A percentile compares a stretch with the other conserved stretches of the same genome.
phyloP scores from a whole-genome alignment of 2,329 filamentous ascomycete species.

The Microdochium trichocladiopsis region DNA sequence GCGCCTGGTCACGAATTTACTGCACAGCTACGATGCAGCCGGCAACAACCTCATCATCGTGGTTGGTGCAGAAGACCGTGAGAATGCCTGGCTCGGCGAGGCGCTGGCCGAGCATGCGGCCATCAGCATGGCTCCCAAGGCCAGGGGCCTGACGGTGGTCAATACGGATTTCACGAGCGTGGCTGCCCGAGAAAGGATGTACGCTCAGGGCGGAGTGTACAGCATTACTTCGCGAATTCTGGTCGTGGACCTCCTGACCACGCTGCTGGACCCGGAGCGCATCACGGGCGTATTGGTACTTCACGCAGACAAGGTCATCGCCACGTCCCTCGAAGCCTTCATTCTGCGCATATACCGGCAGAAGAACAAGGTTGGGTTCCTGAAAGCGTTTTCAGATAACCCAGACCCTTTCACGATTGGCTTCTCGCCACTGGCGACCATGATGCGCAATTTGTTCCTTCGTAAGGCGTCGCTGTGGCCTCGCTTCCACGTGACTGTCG shows the following conservation, averaged over 20 bases:
- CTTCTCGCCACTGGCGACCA: constrained; percentile 79
- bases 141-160: constrained; percentile 80
- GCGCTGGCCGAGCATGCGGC: constrained; percentile 92
- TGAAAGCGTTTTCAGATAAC: constrained; percentile 93
- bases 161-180: constrained; percentile 94
- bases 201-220: constrained; percentile 81
- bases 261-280: constrained; percentile 70
- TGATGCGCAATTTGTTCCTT: constrained; percentile 89
- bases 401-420: constrained; percentile 86
- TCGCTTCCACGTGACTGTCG: constrained; percentile 85
- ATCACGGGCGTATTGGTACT: constrained; percentile 83
- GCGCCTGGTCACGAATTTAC: constrained; percentile 87
- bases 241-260: constrained; percentile 87
- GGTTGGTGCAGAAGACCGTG: constrained; percentile 82
- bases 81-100: constrained; percentile 97
- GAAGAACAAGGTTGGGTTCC: constrained; percentile 86
- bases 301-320: constrained; percentile 80
- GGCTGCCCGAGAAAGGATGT: constrained; percentile 82
- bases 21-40: constrained; percentile 93
- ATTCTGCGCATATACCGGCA: constrained; percentile 91
- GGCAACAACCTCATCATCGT: constrained; percentile 89
- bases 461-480: constrained; percentile 87
- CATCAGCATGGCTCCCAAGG: constrained; percentile 74
- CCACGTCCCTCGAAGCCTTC: constrained; percentile 89
- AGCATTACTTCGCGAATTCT: constrained; percentile 94